Evolutionary conservation across 2,329 filamentous ascomycete genomes (phyloP).

Genomic region (Epicoccum sorghinum): DNA sequence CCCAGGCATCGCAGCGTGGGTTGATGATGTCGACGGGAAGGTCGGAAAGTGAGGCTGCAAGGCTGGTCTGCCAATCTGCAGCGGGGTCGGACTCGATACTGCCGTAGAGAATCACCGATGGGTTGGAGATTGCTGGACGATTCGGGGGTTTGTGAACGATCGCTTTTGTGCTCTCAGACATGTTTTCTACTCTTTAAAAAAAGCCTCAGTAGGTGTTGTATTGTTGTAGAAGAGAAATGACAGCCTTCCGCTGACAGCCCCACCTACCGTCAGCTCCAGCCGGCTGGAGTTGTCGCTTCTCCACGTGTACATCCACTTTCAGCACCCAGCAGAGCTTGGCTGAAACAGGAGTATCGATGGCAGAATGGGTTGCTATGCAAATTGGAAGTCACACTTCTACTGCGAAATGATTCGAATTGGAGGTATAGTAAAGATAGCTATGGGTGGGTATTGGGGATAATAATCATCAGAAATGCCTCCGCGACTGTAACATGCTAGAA

Average conservation of each 20-base stretch:
- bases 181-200: conserved; percentile 5
- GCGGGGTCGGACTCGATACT: conserved; percentile 51
- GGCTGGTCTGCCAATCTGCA: conserved; percentile 58
- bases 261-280: background rate
- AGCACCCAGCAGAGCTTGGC: too few relatives aligned
- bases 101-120: conserved; percentile 64
- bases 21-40: conserved; percentile 62
- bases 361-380: too few relatives aligned
- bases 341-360: too few relatives aligned
- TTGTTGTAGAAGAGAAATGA: background rate
- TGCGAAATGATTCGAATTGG: background rate
- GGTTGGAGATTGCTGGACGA: conserved; percentile 21
- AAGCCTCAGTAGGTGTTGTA: background rate
- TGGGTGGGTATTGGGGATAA: background rate
- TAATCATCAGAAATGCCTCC: background rate
- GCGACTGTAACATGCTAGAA: background rate
- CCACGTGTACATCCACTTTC: too few relatives aligned
- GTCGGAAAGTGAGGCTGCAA: conserved; percentile 49
- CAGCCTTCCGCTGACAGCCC: background rate
- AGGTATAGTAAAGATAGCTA: background rate
- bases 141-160: conserved; percentile 32
- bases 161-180: conserved; percentile 23
- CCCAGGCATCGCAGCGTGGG: conserved; percentile 64
- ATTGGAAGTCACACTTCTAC: background rate
- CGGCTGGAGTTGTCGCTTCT: too few relatives aligned